Evolutionary conservation across 2,329 filamentous ascomycete genomes (phyloP), one percentile per base, ranked within the genome.

Genomic region (Alternaria brassicicola): DNA sequence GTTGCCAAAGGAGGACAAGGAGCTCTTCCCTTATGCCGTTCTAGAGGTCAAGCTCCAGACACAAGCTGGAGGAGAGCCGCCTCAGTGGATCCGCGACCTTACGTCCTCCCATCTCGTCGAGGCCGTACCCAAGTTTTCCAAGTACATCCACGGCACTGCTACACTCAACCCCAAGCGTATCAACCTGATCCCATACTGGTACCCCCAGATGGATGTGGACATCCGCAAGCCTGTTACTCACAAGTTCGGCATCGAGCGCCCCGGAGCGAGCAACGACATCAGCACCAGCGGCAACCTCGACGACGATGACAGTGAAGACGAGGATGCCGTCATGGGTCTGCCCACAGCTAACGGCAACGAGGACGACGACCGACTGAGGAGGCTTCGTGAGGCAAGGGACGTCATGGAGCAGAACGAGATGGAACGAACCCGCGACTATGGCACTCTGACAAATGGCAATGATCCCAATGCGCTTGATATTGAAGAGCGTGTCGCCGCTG

Each of bases 111-210:
- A 99, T 80, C 84, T 99, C 15, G 95, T 99, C 2, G 95, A 99
- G 80, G 93, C 95, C n/a, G 93, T 99, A 2, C 95, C 95, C 62
- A 99, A 99, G 76, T 99, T 98, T 79, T 97, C 93, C 73, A 99
- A 99, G 80, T 99, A 98, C 77, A 98, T 99, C 57, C 95, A 99
- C 77, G 95, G 95, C 58, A 93, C 89, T 2, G 94, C 94, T 9
- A 91, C 87, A 10, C 80, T 99, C 43, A 96, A 97, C 77, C 93
- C 93, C 0, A 85, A 88, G 42, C 88, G 90, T 54, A 99, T 99
- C 78, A 83, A 97, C 46, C 84, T 99, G 12, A 83, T 99, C 6
- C 95, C 95, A 0, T 99, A 92, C 82, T 99, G 95, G 95, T 91
- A 94, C 83, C 95, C 95, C 1, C 95, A 99, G 79, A 99, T 99